phyloP scores from a whole-genome alignment of 2,329 filamentous ascomycete species.

The Aureobasidium sp. region DNA sequence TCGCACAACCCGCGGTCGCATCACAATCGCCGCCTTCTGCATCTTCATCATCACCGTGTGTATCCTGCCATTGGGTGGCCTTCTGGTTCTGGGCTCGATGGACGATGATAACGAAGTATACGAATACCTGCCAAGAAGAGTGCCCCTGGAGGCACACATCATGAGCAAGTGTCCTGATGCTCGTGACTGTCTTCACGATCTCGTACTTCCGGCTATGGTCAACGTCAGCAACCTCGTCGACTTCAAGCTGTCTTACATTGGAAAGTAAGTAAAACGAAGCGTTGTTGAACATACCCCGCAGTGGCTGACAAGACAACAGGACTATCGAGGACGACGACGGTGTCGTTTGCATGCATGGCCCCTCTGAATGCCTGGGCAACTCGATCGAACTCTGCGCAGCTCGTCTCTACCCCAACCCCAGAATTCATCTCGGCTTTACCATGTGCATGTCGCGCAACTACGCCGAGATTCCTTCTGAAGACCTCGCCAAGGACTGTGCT shows the following conservation, averaged over 20 bases:
- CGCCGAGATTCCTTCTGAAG: constrained; percentile 62
- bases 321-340: constrained; percentile 63
- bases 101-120: constrained; percentile 17
- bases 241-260: constrained; percentile 86
- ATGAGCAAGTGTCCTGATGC: constrained; percentile 95
- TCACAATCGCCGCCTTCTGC: constrained; percentile 20
- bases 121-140: constrained; percentile 27
- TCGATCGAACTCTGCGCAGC: constrained; percentile 89
- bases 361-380: constrained; percentile 84
- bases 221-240: constrained; percentile 73
- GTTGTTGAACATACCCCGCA: background rate
- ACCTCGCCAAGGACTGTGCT: constrained; percentile 78
- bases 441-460: constrained; percentile 81
- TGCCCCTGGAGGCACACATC: constrained; percentile 87
- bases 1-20: constrained; percentile 20
- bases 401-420: constrained; percentile 72
- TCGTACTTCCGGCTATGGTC: constrained; percentile 84
- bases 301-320: constrained; percentile 28
- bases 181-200: constrained; percentile 65
- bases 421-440: constrained; percentile 83
- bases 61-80: constrained; percentile 18
- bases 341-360: constrained; percentile 81
- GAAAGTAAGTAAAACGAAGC: constrained; percentile 46
- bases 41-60: constrained; percentile 23
- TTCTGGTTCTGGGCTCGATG: constrained; percentile 19